Evolutionary conservation across 2,329 filamentous ascomycete species (phyloP).

Genomic region (Hymenoscyphus fructigenus): DNA sequence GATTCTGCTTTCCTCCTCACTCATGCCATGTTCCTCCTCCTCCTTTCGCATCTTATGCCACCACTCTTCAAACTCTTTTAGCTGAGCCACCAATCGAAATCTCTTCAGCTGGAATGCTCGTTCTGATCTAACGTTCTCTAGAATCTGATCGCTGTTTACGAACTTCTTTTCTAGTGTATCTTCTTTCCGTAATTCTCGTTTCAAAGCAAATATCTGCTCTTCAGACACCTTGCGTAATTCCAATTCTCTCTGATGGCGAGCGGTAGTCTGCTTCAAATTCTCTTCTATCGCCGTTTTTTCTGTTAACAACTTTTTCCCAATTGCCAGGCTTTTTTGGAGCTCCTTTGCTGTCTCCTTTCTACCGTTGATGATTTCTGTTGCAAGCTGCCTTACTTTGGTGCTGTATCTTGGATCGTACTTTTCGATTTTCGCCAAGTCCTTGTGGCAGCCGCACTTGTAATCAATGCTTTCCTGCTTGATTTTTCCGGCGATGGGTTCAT

Average conservation of each 20-base stretch:
- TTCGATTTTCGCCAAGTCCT: not conserved
- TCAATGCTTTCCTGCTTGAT: not conserved
- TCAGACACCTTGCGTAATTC: not conserved
- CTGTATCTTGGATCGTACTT: not conserved
- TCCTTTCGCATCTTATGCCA: not conserved
- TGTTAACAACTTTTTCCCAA: not conserved
- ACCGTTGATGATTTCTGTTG: not conserved
- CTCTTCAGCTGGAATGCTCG: slow-evolving; percentile 2
- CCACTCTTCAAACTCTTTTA: slow-evolving; percentile 4
- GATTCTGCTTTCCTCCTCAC: slow-evolving; percentile 1
- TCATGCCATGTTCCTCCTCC: slow-evolving; percentile 4
- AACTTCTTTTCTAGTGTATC: not conserved
- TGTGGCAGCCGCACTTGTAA: not conserved
- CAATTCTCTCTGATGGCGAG: not conserved
- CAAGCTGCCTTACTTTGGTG: not conserved
- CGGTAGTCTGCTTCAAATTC: not conserved
- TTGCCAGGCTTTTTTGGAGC: not conserved
- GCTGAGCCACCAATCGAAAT: not conserved
- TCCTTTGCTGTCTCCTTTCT: not conserved
- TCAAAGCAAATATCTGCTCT: not conserved
- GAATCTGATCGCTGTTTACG: not conserved
- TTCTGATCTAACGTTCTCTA: slow-evolving; percentile 9
- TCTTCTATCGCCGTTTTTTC: not conserved
- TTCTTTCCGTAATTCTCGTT: not conserved
- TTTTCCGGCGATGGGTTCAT: not conserved